Evolutionary conservation across 78 protist species (phyloP), one percentile per base, ranked within the genome.

Genomic region (Bodo saltans): DNA sequence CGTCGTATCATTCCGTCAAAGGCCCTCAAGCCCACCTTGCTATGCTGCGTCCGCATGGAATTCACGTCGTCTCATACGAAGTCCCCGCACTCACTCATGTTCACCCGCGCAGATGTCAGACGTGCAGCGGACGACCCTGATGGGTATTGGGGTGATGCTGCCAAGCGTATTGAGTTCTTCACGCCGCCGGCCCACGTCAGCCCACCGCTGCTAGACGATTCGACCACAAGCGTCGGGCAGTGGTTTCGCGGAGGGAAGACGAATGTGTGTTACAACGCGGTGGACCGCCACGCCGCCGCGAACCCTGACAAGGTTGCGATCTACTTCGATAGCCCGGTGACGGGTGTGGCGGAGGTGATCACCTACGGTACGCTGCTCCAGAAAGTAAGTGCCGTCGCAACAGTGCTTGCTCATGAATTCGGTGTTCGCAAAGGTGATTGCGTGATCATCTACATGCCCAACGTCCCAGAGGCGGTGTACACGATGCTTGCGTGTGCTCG

Each of bases 211-310:
- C 70, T 29, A 8, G 83, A 68, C 47, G 70, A 75, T 30, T n/a
- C 25, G n/a, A n/a, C n/a, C n/a, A n/a, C n/a, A n/a, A n/a, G n/a
- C n/a, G 28, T 70, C 67, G 72, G 69, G 70, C 34, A 25, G 11
- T 92, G 95, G 95, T 92, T 91, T 71, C 60, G 70, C 11, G 95
- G 90, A 76, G 95, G 94, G 30, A 29, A 41, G 33, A 33, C 87
- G 72, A 92, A 92, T 82, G 42, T 83, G 29, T 88, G 92, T 39
- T 92, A 87, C 71, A 90, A 91, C 60, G 27, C 80, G 29, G 40
- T 91, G 38, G 95, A 92, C 68, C 28, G 26, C 28, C 84, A 85
- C 82, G 87, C 79, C 41, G 79, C 3, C 37, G 53, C 34, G 70
- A 78, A 0, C 0, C 70, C 37, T 17, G 72, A 78, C 30, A 39